These are phyloP conservation scores for Coemansia aciculifera DNA, from an alignment of 192 early-diverging fungal genomes.

Conservation along the genomic window DNA sequence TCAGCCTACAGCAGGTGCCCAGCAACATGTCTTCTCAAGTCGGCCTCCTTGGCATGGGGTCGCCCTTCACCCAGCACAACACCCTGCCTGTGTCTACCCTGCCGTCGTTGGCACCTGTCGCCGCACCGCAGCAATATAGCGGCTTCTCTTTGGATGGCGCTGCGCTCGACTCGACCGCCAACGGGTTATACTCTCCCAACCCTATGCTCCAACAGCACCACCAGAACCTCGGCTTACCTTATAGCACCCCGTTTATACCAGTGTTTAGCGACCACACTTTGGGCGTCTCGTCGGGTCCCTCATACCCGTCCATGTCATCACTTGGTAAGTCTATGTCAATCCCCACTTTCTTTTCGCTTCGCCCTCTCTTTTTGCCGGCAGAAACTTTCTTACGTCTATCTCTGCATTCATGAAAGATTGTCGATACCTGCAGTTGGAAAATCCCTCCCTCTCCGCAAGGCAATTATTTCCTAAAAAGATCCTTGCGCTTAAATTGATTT, in stretches of 20 bases:
- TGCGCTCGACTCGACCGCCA: constrained; percentile 1
- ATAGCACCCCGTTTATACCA: background rate
- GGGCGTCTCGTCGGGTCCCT: background rate
- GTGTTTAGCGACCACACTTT: constrained; percentile 15
- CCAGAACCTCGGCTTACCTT: constrained; percentile 10
- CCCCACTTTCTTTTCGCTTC: background rate
- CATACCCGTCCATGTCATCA: constrained; percentile 26
- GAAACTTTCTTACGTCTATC: background rate
- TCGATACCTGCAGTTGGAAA: background rate
- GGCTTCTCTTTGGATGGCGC: constrained; percentile 11
- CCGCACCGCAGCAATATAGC: background rate
- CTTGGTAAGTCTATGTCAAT: constrained; percentile 37
- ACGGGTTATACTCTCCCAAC: background rate
- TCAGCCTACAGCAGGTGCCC: background rate
- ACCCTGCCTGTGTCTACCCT: background rate
- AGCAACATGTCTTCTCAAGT: background rate
- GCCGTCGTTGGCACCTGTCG: background rate
- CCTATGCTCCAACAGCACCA: background rate
- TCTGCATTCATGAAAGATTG: background rate
- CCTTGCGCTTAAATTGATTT: background rate
- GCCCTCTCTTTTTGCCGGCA: background rate
- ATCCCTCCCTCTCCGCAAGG: background rate
- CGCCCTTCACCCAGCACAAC: background rate
- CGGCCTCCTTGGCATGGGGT: background rate
- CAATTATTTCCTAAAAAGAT: constrained; percentile 1